phyloP scores from a whole-genome alignment of 371 early-diverging fungal species.

The Actinomortierella ambigua region DNA sequence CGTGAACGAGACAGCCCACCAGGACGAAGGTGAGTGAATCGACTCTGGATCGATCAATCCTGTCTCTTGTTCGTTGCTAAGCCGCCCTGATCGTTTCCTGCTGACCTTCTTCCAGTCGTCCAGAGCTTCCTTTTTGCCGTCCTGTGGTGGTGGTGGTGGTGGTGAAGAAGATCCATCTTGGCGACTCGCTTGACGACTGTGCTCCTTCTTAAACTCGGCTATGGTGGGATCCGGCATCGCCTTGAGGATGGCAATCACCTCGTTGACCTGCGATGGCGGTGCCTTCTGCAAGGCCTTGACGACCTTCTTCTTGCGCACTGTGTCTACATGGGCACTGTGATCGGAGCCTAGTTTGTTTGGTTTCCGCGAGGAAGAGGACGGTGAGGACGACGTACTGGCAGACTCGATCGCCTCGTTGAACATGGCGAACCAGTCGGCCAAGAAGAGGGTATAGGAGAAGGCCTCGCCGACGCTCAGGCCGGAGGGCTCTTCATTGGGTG shows the following conservation, averaged over 20 bases:
- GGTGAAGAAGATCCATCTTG: conserved; percentile 3
- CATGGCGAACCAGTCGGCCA: conserved; percentile 21
- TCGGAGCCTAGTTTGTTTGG: conserved; percentile 27
- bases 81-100: conserved; percentile 8
- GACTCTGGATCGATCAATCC: conserved; percentile 5
- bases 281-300: conserved; percentile 46
- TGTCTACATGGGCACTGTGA: conserved; percentile 36
- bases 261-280: conserved; percentile 28
- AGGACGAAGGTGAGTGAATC: conserved; percentile 32
- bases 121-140: conserved; percentile 13
- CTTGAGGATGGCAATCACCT: conserved; percentile 39
- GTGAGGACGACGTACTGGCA: no score
- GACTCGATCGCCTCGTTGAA: conserved; percentile 16
- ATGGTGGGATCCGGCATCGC: conserved; percentile 49
- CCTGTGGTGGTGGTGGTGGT: neutral
- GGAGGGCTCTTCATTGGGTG: no score
- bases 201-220: conserved; percentile 31
- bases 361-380: no score
- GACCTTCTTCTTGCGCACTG: conserved; percentile 34
- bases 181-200: neutral
- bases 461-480: no score
- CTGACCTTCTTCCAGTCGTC: conserved; percentile 36
- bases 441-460: conserved; percentile 17
- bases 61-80: conserved; percentile 30
- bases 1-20: conserved; percentile 42